These are phyloP conservation scores for Colletotrichum shisoi DNA, from an alignment of 2,329 filamentous ascomycete species.

Conservation along the genomic window DNA sequence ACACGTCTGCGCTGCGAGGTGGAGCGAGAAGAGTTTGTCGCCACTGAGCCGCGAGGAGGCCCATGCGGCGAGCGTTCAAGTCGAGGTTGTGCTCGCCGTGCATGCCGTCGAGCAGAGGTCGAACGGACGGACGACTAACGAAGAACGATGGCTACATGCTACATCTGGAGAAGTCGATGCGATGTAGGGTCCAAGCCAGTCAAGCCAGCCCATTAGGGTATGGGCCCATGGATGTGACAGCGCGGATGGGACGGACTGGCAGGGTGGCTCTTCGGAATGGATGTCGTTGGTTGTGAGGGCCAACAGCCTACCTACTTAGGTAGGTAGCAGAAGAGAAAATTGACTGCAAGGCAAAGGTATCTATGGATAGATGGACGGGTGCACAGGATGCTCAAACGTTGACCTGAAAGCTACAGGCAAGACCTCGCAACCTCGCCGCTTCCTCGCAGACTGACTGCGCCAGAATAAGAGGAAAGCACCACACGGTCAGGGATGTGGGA, in stretches of 20 bases:
- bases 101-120: conserved; percentile 19
- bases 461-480: conserved; percentile 21
- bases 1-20: background rate
- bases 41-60: conserved; percentile 34
- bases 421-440: conserved; percentile 1
- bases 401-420: conserved; percentile 12
- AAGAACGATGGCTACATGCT: background rate
- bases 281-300: conserved; percentile 1
- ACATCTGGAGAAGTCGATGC: background rate
- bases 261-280: conserved; percentile 3
- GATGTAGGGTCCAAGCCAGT: background rate
- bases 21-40: conserved; percentile 19
- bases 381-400: background rate
- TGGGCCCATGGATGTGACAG: background rate
- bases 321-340: background rate
- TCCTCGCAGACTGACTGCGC: background rate
- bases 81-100: conserved; percentile 23
- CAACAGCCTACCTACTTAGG: no score
- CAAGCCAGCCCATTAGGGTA: background rate
- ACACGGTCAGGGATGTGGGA: conserved; percentile 5
- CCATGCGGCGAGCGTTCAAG: conserved; percentile 33
- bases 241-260: background rate
- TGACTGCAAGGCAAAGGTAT: background rate
- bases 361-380: background rate
- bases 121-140: background rate